phyloP scores from a whole-genome alignment of 2,329 filamentous ascomycete genomes.

The Monilinia fructigena region DNA sequence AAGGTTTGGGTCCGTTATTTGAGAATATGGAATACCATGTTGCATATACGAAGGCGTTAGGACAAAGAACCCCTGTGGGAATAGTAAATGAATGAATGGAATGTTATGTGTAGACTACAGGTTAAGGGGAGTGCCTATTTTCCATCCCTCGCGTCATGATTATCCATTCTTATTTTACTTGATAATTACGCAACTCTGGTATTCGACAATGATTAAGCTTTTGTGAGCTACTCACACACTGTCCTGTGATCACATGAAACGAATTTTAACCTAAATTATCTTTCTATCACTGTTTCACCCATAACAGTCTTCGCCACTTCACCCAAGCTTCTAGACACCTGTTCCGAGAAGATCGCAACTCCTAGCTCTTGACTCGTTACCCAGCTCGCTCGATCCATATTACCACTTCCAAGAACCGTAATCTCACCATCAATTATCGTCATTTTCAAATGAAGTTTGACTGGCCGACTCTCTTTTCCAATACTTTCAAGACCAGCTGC shows the following conservation, averaged over 20 bases:
- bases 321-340: slow-evolving; percentile 40
- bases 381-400: slow-evolving; percentile 83
- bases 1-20: background rate
- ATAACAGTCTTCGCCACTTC: slow-evolving; percentile 24
- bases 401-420: slow-evolving; percentile 73
- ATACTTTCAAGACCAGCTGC: background rate
- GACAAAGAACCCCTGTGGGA: background rate
- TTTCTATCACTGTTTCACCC: background rate
- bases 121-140: too few relatives aligned
- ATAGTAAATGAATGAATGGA: background rate
- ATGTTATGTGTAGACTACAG: background rate
- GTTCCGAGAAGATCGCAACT: slow-evolving; percentile 52
- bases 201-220: background rate
- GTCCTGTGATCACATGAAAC: too few relatives aligned
- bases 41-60: slow-evolving; percentile 16
- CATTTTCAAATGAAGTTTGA: slow-evolving; percentile 76
- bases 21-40: background rate
- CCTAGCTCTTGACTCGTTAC: slow-evolving; percentile 84
- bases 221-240: background rate
- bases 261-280: background rate
- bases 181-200: too few relatives aligned
- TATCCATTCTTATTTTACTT: background rate
- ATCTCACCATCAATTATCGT: slow-evolving; percentile 68
- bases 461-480: slow-evolving; percentile 52
- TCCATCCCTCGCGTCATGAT: background rate